Conservation (phyloP, 169 alveolate genomes). For the Perkinsus olseni region DNA sequence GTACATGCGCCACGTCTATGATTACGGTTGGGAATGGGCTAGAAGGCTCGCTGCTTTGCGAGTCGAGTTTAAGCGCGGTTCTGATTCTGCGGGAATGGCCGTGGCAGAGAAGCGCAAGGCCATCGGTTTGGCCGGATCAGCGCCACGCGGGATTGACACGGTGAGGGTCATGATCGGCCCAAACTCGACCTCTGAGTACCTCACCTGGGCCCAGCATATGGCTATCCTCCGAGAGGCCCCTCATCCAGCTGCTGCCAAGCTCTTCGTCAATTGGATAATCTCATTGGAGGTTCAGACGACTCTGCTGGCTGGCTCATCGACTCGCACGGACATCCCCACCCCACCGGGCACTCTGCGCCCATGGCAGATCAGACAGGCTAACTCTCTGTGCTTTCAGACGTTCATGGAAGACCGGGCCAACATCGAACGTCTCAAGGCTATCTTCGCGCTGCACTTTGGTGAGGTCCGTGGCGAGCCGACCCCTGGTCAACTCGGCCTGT, state of each 20-base stretch:
- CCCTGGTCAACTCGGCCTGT: no score
- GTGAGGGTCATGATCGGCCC: not conserved
- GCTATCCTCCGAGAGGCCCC: not conserved
- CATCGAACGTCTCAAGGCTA: no score
- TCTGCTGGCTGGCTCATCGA: no score
- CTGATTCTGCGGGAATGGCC: not conserved
- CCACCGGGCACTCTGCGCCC: no score
- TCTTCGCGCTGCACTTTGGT: no score
- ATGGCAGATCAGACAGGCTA: no score
- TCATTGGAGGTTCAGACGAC: no score
- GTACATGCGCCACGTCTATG: not conserved
- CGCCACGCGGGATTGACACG: not conserved
- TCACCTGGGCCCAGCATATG: not conserved
- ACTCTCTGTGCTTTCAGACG: no score
- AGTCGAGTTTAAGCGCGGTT: not conserved
- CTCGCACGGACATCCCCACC: no score
- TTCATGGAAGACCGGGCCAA: no score
- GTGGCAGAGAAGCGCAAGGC: not conserved
- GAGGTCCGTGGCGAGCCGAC: no score
- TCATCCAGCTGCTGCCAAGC: not conserved
- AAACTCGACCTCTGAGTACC: not conserved
- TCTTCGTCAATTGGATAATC: no score
- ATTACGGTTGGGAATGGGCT: not conserved
- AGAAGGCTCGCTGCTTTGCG: not conserved
- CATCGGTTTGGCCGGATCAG: not conserved